A percentile compares a stretch with the other conserved stretches of the same genome.
Evolutionary conservation across 495 filamentous ascomycete genomes (phyloP).

Genomic region (Hypomontagnella monticulosa): DNA sequence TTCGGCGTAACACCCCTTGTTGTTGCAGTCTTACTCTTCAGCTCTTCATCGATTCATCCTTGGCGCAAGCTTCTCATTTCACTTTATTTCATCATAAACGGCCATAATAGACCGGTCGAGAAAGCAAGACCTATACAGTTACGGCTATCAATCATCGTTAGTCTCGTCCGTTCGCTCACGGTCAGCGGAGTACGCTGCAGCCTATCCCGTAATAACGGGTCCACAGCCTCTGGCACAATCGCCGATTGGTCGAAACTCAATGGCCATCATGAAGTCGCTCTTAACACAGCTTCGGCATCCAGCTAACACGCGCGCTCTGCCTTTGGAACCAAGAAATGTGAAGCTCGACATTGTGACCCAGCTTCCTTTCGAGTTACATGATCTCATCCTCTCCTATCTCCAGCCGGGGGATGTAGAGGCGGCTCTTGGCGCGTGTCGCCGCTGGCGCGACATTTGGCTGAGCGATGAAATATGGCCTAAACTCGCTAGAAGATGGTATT

Average conservation of each 20-base stretch:
- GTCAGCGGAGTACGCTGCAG: neutral
- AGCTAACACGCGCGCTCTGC: neutral
- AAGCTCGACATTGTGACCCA: slow-evolving; percentile 37
- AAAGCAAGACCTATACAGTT: no score
- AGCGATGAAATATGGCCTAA: slow-evolving; percentile 47
- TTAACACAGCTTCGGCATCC: slow-evolving; percentile 21
- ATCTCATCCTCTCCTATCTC: slow-evolving; percentile 35
- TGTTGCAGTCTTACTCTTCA: no score
- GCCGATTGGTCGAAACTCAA: neutral
- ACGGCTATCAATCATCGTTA: no score
- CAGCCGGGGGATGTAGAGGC: slow-evolving; percentile 41
- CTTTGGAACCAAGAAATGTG: neutral
- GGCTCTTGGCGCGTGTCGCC: slow-evolving; percentile 28
- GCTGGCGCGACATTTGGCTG: slow-evolving; percentile 41
- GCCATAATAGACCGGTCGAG: no score
- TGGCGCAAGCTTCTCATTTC: no score
- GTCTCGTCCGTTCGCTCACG: no score
- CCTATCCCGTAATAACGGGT: neutral
- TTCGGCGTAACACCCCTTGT: no score
- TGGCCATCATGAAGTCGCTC: slow-evolving; percentile 36
- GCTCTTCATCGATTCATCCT: no score
- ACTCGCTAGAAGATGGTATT: slow-evolving; percentile 40
- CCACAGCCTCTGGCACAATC: neutral
- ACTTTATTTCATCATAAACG: no score
- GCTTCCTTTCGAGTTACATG: slow-evolving; percentile 46